Conservation (phyloP, 345 rosid genomes). For the Theobroma cacao region DNA sequence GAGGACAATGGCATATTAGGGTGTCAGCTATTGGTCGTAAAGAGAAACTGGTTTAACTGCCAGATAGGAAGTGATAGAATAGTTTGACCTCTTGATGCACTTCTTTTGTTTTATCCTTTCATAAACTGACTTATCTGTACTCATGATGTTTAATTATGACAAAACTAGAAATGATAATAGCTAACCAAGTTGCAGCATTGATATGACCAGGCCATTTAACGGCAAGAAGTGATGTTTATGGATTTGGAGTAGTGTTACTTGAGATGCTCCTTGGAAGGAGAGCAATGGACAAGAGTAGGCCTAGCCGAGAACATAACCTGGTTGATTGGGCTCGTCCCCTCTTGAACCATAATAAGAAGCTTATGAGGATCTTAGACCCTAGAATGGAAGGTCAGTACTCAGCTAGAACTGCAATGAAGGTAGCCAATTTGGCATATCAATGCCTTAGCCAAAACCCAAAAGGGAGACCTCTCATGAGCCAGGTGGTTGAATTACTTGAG, state of each 20-base stretch:
- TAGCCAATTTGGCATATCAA: slow-evolving; percentile 71
- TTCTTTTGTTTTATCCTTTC: not conserved
- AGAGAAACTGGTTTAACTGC: not conserved
- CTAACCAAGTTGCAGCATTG: slow-evolving; percentile 11
- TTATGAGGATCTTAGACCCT: slow-evolving; percentile 82
- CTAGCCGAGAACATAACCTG: slow-evolving; percentile 85
- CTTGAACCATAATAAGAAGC: slow-evolving; percentile 79
- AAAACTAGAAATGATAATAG: not conserved
- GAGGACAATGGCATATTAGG: not conserved
- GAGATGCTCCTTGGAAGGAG: slow-evolving; percentile 96
- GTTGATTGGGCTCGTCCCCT: slow-evolving; percentile 98
- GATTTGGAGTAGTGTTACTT: slow-evolving; percentile 90
- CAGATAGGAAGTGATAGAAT: not conserved
- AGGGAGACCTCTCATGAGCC: slow-evolving; percentile 78
- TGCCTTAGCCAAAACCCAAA: slow-evolving; percentile 97
- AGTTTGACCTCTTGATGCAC: not conserved
- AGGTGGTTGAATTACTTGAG: slow-evolving; percentile 80
- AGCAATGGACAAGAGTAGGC: slow-evolving; percentile 89
- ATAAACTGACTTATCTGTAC: not conserved
- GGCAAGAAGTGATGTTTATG: slow-evolving; percentile 93
- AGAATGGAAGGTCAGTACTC: slow-evolving; percentile 89
- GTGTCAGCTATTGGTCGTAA: too few species aligned
- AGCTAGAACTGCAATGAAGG: slow-evolving; percentile 57
- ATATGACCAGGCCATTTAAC: slow-evolving; percentile 80
- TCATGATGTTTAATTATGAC: not conserved